Percentiles rank a stretch among this genome's conserved stretches.
These are phyloP conservation scores for Durusdinium trenchii DNA, from an alignment of 73 alveolate species.

Conservation along the genomic window DNA sequence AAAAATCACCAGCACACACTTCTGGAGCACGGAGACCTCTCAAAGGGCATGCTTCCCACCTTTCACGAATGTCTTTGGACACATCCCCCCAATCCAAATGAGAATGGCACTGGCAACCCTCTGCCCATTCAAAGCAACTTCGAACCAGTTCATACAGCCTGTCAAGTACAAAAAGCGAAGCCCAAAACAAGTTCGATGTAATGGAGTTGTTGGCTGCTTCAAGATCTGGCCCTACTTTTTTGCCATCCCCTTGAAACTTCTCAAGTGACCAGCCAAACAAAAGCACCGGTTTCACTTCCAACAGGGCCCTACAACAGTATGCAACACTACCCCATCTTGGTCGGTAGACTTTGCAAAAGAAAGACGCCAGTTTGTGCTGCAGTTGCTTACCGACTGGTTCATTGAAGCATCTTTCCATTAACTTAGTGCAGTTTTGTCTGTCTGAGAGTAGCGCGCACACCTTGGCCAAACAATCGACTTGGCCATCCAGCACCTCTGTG, in stretches of 20 bases:
- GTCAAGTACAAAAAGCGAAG: not conserved
- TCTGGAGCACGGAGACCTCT: constrained; percentile 20
- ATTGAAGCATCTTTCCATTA: not conserved
- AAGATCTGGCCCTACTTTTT: not conserved
- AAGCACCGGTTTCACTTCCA: constrained; percentile 13
- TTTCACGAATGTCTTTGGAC: not conserved
- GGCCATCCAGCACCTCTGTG: not conserved
- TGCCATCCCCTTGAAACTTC: not conserved
- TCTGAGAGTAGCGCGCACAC: not conserved
- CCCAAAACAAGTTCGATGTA: not conserved
- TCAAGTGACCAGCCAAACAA: constrained; percentile 12
- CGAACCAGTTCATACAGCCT: constrained; percentile 21
- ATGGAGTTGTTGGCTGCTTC: not conserved
- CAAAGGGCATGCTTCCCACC: constrained; percentile 33
- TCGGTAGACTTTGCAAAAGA: not conserved
- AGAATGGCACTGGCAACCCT: constrained; percentile 53
- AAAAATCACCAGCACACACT: constrained; percentile 32
- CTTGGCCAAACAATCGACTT: not conserved
- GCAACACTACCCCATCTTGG: constrained; percentile 33
- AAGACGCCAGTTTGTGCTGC: not conserved
- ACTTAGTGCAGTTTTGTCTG: not conserved
- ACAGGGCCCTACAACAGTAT: not conserved
- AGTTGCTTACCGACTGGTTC: not conserved
- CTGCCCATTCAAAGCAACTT: not conserved
- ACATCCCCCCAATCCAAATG: not conserved